These are phyloP conservation scores for Xylariaceae sp. DNA, from an alignment of 2,329 filamentous ascomycete genomes.

Conservation along the genomic window DNA sequence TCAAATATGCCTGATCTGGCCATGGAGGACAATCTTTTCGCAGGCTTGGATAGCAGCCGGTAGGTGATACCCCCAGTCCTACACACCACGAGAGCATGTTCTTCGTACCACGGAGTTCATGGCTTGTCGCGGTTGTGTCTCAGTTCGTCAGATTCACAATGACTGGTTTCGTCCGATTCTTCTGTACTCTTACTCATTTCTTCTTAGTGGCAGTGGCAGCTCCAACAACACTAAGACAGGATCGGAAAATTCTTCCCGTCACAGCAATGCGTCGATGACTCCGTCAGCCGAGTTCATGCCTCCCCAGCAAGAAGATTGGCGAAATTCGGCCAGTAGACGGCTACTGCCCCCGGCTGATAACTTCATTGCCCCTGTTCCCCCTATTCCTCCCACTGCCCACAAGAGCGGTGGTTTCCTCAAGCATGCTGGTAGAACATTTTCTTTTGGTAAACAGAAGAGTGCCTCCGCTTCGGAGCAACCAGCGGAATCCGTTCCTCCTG, in stretches of 20 bases:
- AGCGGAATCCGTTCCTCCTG: slow-evolving; percentile 37
- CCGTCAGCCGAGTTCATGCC: slow-evolving; percentile 46
- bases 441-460: slow-evolving; percentile 53
- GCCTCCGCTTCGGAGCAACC: slow-evolving; percentile 33
- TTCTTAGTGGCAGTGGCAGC: slow-evolving; percentile 50
- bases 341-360: slow-evolving; percentile 36
- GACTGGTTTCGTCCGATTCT: slow-evolving; percentile 19
- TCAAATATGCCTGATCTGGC: slow-evolving; percentile 36
- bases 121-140: slow-evolving; percentile 18
- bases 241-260: slow-evolving; percentile 56
- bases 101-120: background rate
- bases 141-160: slow-evolving; percentile 13
- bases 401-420: slow-evolving; percentile 52
- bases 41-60: slow-evolving; percentile 51
- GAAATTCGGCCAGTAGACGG: slow-evolving; percentile 35
- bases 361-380: slow-evolving; percentile 17
- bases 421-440: slow-evolving; percentile 54
- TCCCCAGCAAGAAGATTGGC: slow-evolving; percentile 38
- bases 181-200: slow-evolving; percentile 35
- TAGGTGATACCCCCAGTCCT: slow-evolving; percentile 36
- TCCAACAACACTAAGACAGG: slow-evolving; percentile 57
- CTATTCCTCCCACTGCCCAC: slow-evolving; percentile 35
- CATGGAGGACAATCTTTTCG: slow-evolving; percentile 54
- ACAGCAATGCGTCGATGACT: slow-evolving; percentile 58
- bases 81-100: background rate